Conservation (phyloP, 306 rosid genomes). For the Castanopsis chinensis region DNA sequence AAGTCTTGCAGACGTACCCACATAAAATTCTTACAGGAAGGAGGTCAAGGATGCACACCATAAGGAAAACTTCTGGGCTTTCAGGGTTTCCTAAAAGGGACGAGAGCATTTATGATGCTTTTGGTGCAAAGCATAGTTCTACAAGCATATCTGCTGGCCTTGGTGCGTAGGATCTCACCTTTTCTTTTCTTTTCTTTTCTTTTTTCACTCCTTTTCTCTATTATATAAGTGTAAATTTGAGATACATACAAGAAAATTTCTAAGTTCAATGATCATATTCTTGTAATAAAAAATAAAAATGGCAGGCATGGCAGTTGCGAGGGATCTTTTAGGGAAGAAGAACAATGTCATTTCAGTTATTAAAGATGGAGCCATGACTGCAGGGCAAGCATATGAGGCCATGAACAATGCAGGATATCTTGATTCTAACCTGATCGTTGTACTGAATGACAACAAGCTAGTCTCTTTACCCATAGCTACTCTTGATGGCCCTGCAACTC, state of each 20-base stretch:
- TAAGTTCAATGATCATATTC: background rate
- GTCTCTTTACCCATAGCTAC: conserved; percentile 97
- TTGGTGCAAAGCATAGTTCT: conserved; percentile 91
- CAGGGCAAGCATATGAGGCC: conserved; percentile 97
- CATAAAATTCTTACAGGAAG: conserved; percentile 97
- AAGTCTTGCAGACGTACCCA: conserved; percentile 71
- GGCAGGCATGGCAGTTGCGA: conserved; percentile 92
- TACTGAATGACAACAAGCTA: conserved; percentile 88
- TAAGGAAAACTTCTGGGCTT: conserved; percentile 89
- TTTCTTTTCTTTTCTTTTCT: background rate
- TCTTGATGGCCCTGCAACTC: conserved; percentile 90
- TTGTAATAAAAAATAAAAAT: background rate
- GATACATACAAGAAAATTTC: conserved; percentile 9
- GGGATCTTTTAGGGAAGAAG: conserved; percentile 79
- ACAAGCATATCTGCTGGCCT: conserved; percentile 98
- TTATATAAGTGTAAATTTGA: background rate
- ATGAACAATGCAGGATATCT: conserved; percentile 91
- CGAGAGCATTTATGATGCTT: conserved; percentile 86
- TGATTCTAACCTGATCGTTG: conserved; percentile 74
- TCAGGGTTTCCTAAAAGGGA: conserved; percentile 95
- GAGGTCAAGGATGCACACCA: conserved; percentile 80
- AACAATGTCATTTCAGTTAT: conserved; percentile 80
- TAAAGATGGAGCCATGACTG: conserved; percentile 97
- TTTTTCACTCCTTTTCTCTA: background rate
- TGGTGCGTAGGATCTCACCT: conserved; percentile 44